Base-by-base conservation (phyloP, 1,284 basidiomycete genomes). In the Microstroma glucosiphilum region DNA sequence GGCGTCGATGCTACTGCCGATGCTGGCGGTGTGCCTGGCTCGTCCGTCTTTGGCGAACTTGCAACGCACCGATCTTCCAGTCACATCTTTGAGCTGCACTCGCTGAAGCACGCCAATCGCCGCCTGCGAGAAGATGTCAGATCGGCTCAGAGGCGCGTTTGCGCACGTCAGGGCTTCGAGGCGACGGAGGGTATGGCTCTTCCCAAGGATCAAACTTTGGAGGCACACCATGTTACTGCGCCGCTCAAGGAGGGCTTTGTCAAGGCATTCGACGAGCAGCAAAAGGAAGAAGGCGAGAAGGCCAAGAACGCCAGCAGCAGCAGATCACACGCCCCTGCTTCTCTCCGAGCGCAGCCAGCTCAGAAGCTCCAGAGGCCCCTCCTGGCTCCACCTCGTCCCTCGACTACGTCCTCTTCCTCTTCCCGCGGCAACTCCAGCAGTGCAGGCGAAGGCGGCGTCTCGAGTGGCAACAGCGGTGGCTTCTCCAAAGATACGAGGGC, bases 11-110 rank as follows among this genome's bases (percentile, higher is more conserved):
- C 64, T 21, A 68, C 67, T 1, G 26, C 49, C 40, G 59, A 41
- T 12, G 15, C 53, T 9, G 51, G 23, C 46, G 48, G 49, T n/a
- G 58, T 55, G 30, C 40, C 43, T 17, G 54, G 51, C 23, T 41
- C 40, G 0, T 71, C 69, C 13, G 74, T 76, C 23, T 76, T 76
- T 63, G 71, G 68, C 41, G 74, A 76, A 58, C 58, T 76, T 43
- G 69, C 71, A 19, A 71, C 74, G 25, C 64, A 69, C 25, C 69
- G 71, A 49, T 66, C 65, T 60, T 66, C 63, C 26, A 69, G 67
- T 19, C 75, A 73, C 73, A 68, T 73, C 25, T 76, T 72, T 40
- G 74, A 76, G 64, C 70, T 76, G 60, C 74, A 76, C 51, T 71
- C 72, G 64, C 69, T 76, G 58, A 73, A 75, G 66, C 73, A 73